Conservation (phyloP, 2,329 filamentous ascomycete species). For the Talaromyces funiculosus region DNA sequence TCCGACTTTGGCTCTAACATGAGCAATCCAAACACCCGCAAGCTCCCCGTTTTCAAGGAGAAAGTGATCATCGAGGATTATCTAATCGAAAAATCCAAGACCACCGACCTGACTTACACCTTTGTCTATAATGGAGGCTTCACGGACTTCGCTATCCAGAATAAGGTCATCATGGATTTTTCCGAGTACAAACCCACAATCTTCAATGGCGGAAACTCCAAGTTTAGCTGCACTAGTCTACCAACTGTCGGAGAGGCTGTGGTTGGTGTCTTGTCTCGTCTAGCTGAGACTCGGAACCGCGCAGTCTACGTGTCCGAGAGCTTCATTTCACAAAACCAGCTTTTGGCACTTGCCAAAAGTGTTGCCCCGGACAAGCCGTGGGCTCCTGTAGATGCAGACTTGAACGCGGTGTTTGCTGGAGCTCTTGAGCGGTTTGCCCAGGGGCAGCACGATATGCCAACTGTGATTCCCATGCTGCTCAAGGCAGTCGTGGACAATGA, state of each 20-base stretch:
- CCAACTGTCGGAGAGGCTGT: constrained; percentile 9
- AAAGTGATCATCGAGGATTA: constrained; percentile 7
- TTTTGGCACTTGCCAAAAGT: background rate
- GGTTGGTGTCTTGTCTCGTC: background rate
- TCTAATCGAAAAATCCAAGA: constrained; percentile 7
- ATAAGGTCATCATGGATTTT: constrained; percentile 24
- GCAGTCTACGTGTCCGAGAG: constrained; percentile 2
- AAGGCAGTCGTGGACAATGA: background rate
- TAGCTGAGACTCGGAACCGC: constrained; percentile 1
- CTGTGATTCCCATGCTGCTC: constrained; percentile 1
- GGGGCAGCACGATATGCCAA: constrained; percentile 5
- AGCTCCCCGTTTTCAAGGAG: background rate
- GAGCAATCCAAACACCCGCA: constrained; percentile 7
- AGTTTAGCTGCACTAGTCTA: constrained; percentile 8
- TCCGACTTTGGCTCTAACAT: constrained; percentile 13
- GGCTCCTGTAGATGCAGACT: constrained; percentile 8
- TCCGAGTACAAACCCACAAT: constrained; percentile 13
- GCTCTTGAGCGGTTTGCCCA: constrained; percentile 6
- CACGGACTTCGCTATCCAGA: constrained; percentile 1
- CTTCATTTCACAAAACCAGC: constrained; percentile 5
- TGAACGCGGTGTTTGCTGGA: background rate
- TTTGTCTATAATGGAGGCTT: constrained; percentile 5
- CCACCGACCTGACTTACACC: constrained; percentile 6
- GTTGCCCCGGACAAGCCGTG: constrained; percentile 4
- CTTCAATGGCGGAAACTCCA: constrained; percentile 2